Evolutionary conservation across 352 stramenopile genomes (phyloP).

Genomic region (Aphanomyces cochlioides): DNA sequence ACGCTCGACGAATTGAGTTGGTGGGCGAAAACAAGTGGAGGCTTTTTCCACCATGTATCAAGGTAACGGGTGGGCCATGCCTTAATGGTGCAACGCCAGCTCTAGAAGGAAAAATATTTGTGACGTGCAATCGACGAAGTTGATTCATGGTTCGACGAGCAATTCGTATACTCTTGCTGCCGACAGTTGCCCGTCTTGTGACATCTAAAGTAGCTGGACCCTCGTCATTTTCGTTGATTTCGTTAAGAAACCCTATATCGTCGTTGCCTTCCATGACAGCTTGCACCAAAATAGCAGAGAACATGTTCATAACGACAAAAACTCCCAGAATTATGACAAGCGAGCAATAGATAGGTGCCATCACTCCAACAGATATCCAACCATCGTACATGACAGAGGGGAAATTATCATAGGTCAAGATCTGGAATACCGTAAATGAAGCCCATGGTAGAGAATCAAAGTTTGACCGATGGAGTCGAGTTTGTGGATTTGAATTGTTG

Average conservation of each 20-base stretch:
- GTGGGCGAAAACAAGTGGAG: constrained; percentile 53
- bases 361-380: constrained; percentile 63
- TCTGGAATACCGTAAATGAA: constrained; percentile 72
- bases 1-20: constrained; percentile 38
- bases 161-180: not conserved
- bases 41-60: constrained; percentile 6
- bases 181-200: no score
- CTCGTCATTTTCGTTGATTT: constrained; percentile 39
- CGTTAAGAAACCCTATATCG: constrained; percentile 47
- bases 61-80: not conserved
- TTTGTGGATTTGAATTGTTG: constrained; percentile 36
- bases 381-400: constrained; percentile 88
- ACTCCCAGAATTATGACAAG: constrained; percentile 82
- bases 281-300: constrained; percentile 87
- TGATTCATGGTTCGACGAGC: not conserved
- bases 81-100: not conserved
- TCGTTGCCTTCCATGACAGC: constrained; percentile 18
- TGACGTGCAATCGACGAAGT: not conserved
- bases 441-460: constrained; percentile 72
- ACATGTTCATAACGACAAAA: constrained; percentile 91
- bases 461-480: constrained; percentile 46
- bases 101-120: not conserved
- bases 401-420: constrained; percentile 92
- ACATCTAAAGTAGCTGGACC: constrained; percentile 8
- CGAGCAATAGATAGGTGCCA: constrained; percentile 70